These are phyloP conservation scores for Metschnikowia continentalis DNA, from an alignment of 805 yeast species.

Conservation along the genomic window DNA sequence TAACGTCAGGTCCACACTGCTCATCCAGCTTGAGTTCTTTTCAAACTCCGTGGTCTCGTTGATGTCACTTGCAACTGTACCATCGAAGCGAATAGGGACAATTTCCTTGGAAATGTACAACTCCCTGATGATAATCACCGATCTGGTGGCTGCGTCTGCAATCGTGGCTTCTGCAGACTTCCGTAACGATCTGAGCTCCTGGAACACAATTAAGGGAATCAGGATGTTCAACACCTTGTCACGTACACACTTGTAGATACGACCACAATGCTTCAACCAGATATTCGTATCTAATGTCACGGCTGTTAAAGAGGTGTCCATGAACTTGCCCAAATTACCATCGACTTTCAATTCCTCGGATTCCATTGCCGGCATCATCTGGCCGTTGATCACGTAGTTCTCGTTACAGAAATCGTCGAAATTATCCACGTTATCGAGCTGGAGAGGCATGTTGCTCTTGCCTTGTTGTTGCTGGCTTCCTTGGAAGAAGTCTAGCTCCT, in stretches of 20 bases:
- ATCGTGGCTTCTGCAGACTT: conserved; percentile 69
- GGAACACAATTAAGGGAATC: conserved; percentile 73
- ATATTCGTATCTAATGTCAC: conserved; percentile 72
- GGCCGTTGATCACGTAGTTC: conserved; percentile 21
- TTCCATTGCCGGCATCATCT: conserved; percentile 14
- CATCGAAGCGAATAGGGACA: conserved; percentile 63
- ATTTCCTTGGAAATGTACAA: conserved; percentile 53
- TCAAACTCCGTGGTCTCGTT: conserved; percentile 74
- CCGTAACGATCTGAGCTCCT: conserved; percentile 67
- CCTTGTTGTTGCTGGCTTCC: conserved; percentile 10
- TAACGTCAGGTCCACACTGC: conserved; percentile 67
- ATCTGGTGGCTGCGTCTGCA: conserved; percentile 76
- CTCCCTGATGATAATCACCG: conserved; percentile 70
- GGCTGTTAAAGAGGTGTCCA: conserved; percentile 54
- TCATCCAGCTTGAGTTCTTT: conserved; percentile 67
- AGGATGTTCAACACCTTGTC: conserved; percentile 55
- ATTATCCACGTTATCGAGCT: conserved; percentile 6
- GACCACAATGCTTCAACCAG: conserved; percentile 79
- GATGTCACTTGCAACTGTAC: conserved; percentile 60
- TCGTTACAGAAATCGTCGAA: conserved; percentile 23
- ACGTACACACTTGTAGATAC: conserved; percentile 63
- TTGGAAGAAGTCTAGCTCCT: conserved; percentile 7
- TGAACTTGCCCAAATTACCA: conserved; percentile 53
- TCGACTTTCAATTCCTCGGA: conserved; percentile 19
- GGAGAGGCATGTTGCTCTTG: conserved; percentile 5